A percentile compares a stretch with the other conserved stretches of the same genome.
Evolutionary conservation across 1,284 basidiomycete genomes (phyloP).

Genomic region (Irpex sp.): DNA sequence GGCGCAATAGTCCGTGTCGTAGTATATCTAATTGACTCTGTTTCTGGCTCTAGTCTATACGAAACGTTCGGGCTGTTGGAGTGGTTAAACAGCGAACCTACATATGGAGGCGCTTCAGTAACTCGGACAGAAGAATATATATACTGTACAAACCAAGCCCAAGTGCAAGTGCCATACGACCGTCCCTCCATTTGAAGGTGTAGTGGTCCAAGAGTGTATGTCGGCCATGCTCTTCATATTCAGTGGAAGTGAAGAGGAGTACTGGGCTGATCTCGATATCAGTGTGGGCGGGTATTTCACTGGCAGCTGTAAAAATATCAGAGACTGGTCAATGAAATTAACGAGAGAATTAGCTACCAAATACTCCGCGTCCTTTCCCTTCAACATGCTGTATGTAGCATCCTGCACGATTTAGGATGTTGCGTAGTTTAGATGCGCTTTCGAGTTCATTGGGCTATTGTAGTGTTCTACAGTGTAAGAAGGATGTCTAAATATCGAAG

Average conservation of each 20-base stretch:
- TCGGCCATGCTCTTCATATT: slow-evolving; percentile 68
- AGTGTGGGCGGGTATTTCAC: slow-evolving; percentile 57
- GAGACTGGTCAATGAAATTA: not conserved
- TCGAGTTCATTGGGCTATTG: not conserved
- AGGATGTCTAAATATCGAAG: not conserved
- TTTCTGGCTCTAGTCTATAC: slow-evolving; percentile 50
- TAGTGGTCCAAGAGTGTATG: slow-evolving; percentile 82
- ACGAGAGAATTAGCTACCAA: slow-evolving; percentile 38
- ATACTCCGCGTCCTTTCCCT: slow-evolving; percentile 63
- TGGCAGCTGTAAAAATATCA: slow-evolving; percentile 43
- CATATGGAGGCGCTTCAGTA: not conserved
- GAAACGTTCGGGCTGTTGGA: slow-evolving; percentile 70
- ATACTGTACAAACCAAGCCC: slow-evolving; percentile 64
- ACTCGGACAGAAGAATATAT: not conserved
- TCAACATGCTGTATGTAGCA: slow-evolving; percentile 32
- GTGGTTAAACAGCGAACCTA: slow-evolving; percentile 83
- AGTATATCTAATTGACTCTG: slow-evolving; percentile 66
- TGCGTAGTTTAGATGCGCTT: slow-evolving; percentile 14
- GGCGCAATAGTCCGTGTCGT: slow-evolving; percentile 49
- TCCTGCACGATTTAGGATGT: slow-evolving; percentile 34
- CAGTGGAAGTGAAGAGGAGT: slow-evolving; percentile 70
- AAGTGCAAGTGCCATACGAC: slow-evolving; percentile 82
- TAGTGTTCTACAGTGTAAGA: not conserved
- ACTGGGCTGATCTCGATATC: slow-evolving; percentile 85
- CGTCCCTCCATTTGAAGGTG: slow-evolving; percentile 80